Percentiles rank a stretch among this genome's conserved stretches.
These are phyloP conservation scores for Basidiobolus meristosporus DNA, from an alignment of 371 early-diverging fungal genomes.

Conservation along the genomic window DNA sequence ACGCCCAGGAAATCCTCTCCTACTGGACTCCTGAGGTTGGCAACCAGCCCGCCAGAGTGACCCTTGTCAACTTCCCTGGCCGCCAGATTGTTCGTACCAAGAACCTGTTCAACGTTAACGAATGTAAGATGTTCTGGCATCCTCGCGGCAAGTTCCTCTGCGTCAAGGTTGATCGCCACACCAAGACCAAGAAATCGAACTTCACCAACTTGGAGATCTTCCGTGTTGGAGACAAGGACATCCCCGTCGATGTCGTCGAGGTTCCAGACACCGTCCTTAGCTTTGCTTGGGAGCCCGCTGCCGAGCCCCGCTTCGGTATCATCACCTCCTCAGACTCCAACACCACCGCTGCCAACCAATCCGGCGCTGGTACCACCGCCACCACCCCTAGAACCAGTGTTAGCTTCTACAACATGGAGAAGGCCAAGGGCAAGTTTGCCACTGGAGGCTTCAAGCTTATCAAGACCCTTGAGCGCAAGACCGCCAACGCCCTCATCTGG, in stretches of 20 bases:
- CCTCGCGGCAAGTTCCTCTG: constrained; percentile 73
- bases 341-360: constrained; percentile 25
- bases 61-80: constrained; percentile 63
- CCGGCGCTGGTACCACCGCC: constrained; percentile 24
- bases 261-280: constrained; percentile 61
- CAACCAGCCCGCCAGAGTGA: constrained; percentile 91
- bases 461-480: constrained; percentile 56
- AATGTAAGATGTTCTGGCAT: constrained; percentile 87
- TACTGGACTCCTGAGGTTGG: constrained; percentile 93
- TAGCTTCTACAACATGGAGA: constrained; percentile 66
- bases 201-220: constrained; percentile 87
- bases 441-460: constrained; percentile 40
- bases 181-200: constrained; percentile 82
- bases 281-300: constrained; percentile 90
- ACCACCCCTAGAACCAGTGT: constrained; percentile 46
- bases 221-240: constrained; percentile 74
- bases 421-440: constrained; percentile 22
- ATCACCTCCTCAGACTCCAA: constrained; percentile 53
- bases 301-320: constrained; percentile 63
- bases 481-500: constrained; percentile 74
- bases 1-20: constrained; percentile 56
- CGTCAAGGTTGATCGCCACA: constrained; percentile 78
- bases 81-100: constrained; percentile 82
- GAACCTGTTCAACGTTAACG: constrained; percentile 86
- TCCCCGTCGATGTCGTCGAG: constrained; percentile 90